phyloP scores from a whole-genome alignment of 768 basidiomycete species.

The Panellus pusillus region DNA sequence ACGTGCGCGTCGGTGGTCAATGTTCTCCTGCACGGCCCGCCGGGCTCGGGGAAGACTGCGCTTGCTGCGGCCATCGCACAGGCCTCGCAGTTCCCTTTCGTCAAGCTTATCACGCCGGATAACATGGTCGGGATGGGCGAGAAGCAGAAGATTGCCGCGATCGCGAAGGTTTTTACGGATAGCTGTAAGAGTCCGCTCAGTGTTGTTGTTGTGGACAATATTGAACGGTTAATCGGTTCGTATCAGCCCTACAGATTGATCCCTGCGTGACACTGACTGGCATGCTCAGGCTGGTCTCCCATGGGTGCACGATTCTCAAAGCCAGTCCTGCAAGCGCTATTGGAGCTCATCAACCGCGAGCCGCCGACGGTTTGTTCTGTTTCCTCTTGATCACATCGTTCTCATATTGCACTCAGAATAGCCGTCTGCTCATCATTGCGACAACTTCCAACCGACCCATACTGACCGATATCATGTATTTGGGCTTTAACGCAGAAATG shows the following conservation, averaged over 20 bases:
- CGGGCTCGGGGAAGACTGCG: slow-evolving; percentile 93
- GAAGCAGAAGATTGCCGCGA: slow-evolving; percentile 83
- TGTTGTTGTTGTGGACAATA: slow-evolving; percentile 92
- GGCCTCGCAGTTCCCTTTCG: slow-evolving; percentile 93
- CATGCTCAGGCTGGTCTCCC: slow-evolving; percentile 78
- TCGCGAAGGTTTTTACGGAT: slow-evolving; percentile 91
- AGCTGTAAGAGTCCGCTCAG: slow-evolving; percentile 97
- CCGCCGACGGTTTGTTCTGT: slow-evolving; percentile 76
- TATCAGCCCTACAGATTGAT: slow-evolving; percentile 27
- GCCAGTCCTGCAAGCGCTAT: slow-evolving; percentile 82
- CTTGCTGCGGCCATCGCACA: slow-evolving; percentile 92
- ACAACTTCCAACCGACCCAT: slow-evolving; percentile 89
- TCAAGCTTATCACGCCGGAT: slow-evolving; percentile 95
- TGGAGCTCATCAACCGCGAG: slow-evolving; percentile 83
- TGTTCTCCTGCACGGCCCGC: slow-evolving; percentile 83
- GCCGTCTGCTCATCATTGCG: slow-evolving; percentile 86
- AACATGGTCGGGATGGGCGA: slow-evolving; percentile 97
- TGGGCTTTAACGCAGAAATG: slow-evolving; percentile 90
- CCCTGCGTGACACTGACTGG: not conserved
- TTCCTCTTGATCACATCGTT: not conserved
- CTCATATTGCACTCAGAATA: slow-evolving; percentile 53
- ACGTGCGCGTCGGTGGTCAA: slow-evolving; percentile 90
- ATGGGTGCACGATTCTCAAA: slow-evolving; percentile 98
- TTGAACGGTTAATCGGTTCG: slow-evolving; percentile 88
- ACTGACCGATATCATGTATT: slow-evolving; percentile 83